Percentiles rank a stretch among this genome's conserved stretches.
Conservation (phyloP, 306 rosid genomes). For the Aeschynomene evenia region DNA sequence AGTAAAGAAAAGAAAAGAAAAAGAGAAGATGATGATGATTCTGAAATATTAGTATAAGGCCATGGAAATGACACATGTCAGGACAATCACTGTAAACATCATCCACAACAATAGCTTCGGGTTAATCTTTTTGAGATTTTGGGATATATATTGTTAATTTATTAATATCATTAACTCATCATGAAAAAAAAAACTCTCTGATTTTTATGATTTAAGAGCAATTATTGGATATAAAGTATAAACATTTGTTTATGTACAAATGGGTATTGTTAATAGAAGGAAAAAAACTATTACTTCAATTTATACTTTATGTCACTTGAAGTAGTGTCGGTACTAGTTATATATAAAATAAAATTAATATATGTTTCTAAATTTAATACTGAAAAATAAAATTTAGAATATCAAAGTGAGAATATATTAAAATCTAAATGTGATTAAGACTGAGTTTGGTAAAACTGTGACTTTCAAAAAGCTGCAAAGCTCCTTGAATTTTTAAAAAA, state of each 20-base stretch:
- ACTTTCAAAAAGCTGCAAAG: no score
- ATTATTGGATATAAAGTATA: slow-evolving; percentile 1
- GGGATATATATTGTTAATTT: no score
- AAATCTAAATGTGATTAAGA: no score
- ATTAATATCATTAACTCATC: background rate
- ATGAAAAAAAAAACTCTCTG: background rate
- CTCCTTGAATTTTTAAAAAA: no score
- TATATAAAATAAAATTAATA: no score
- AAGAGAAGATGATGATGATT: slow-evolving; percentile 5
- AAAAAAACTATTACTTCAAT: background rate
- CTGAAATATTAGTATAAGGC: slow-evolving; percentile 59
- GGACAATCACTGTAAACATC: slow-evolving; percentile 5
- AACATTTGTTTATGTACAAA: background rate
- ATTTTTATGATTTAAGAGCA: background rate
- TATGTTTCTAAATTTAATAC: no score
- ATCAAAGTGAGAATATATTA: no score
- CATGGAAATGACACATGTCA: slow-evolving; percentile 67
- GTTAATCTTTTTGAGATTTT: background rate
- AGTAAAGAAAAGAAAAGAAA: background rate
- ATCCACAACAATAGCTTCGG: slow-evolving; percentile 24
- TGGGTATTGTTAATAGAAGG: no score
- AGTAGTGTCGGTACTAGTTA: no score
- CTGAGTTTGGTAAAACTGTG: no score
- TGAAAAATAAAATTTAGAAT: no score
- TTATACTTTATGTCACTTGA: background rate